A percentile compares a stretch with the other conserved stretches of the same genome.
These are phyloP conservation scores for Colletotrichum godetiae DNA, from an alignment of 2,329 filamentous ascomycete species.

Conservation along the genomic window DNA sequence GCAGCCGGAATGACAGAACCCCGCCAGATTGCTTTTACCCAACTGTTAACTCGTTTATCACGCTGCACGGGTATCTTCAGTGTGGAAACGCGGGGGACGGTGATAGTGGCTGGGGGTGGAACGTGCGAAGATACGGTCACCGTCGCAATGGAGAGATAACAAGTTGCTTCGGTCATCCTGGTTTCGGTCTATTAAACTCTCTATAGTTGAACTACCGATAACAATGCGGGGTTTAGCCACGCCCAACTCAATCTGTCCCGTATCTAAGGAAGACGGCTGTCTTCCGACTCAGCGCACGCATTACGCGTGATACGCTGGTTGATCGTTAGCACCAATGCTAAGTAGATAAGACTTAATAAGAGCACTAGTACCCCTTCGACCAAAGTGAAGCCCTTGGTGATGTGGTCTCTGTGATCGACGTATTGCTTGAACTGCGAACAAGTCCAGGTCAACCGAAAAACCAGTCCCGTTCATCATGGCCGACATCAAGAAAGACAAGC, in stretches of 20 bases:
- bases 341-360: not conserved
- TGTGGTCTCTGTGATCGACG: not conserved
- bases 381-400: not conserved
- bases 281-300: not conserved
- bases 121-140: not conserved
- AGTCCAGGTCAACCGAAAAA: not conserved
- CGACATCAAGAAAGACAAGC: slow-evolving; percentile 17
- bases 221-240: slow-evolving; percentile 1
- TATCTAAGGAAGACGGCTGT: not conserved
- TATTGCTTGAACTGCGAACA: not conserved
- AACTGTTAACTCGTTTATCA: too few species aligned
- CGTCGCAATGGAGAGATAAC: slow-evolving; percentile 13
- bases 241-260: not conserved
- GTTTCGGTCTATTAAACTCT: not conserved
- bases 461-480: not conserved
- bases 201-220: not conserved
- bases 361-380: not conserved
- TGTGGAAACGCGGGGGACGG: slow-evolving; percentile 11
- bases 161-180: not conserved
- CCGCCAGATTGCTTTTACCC: not conserved
- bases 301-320: not conserved
- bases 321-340: not conserved
- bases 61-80: not conserved
- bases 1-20: not conserved
- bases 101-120: not conserved